These are phyloP conservation scores for Nicotiana undulata DNA, from an alignment of 257 asterid species.

Conservation along the genomic window DNA sequence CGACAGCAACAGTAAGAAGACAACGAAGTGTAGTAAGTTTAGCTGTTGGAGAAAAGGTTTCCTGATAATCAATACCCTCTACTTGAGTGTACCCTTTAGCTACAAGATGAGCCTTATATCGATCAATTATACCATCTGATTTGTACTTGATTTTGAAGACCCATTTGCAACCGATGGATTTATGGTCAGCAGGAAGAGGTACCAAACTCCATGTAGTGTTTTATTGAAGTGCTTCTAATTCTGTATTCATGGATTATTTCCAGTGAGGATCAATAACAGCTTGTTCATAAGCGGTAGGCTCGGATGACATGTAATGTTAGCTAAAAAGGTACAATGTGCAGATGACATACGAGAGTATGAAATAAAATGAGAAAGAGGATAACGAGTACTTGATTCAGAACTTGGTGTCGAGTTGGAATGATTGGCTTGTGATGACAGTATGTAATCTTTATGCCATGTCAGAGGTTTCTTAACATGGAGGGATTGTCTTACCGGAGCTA, in stretches of 20 bases:
- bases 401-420: background rate
- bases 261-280: background rate
- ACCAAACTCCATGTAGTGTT: no score
- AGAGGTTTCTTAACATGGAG: background rate
- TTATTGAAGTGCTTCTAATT: background rate
- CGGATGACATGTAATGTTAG: conserved; percentile 5
- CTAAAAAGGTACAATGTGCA: conserved; percentile 1
- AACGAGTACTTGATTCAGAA: background rate
- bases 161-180: no score
- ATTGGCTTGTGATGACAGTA: background rate
- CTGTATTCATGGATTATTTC: background rate
- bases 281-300: background rate
- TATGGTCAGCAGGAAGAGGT: no score
- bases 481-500: background rate
- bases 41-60: no score
- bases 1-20: no score
- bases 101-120: no score
- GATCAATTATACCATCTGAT: no score
- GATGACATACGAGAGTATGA: background rate
- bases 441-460: background rate
- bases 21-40: no score
- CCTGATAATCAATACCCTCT: no score
- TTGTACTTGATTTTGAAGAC: no score
- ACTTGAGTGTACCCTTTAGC: no score
- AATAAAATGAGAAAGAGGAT: conserved; percentile 1